Evolutionary conservation across 1,284 basidiomycete genomes (phyloP).

Genomic region (Puccinia polysora): DNA sequence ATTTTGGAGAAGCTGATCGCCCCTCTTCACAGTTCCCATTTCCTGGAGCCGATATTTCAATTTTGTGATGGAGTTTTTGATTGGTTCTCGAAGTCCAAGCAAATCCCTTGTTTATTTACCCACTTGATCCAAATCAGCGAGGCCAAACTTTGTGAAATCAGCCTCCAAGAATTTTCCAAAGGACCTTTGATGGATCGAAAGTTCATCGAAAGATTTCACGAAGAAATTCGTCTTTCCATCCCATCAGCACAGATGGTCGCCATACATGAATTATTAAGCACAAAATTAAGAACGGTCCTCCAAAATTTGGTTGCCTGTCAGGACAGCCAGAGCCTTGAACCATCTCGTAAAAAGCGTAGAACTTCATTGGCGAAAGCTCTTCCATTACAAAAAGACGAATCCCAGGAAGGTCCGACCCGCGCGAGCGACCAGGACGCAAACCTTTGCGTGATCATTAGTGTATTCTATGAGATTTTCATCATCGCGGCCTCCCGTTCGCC

Average conservation of each 20-base stretch:
- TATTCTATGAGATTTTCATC: constrained; percentile 19
- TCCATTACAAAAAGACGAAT: neutral
- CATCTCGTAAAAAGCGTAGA: constrained; percentile 16
- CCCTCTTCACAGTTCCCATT: neutral
- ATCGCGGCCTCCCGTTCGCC: constrained; percentile 29
- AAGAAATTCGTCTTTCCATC: constrained; percentile 29
- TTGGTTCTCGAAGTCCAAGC: constrained; percentile 41
- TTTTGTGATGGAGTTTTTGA: constrained; percentile 17
- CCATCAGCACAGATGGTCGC: constrained; percentile 20
- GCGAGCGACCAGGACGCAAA: neutral
- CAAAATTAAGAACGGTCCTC: neutral
- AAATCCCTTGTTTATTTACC: constrained; percentile 19
- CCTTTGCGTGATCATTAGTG: constrained; percentile 2
- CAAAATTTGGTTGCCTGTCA: neutral
- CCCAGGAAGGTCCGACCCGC: neutral
- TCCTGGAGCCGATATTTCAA: neutral
- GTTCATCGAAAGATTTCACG: constrained; percentile 6
- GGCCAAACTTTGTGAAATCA: neutral
- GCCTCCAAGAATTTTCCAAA: constrained; percentile 8
- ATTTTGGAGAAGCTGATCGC: constrained; percentile 8
- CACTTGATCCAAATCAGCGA: constrained; percentile 11
- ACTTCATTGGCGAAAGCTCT: neutral
- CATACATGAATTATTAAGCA: constrained; percentile 15
- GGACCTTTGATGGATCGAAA: constrained; percentile 15
- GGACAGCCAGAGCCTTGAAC: neutral